Base-by-base conservation (phyloP, 805 yeast genomes). In the Cyberlindnera galapagoensis region DNA sequence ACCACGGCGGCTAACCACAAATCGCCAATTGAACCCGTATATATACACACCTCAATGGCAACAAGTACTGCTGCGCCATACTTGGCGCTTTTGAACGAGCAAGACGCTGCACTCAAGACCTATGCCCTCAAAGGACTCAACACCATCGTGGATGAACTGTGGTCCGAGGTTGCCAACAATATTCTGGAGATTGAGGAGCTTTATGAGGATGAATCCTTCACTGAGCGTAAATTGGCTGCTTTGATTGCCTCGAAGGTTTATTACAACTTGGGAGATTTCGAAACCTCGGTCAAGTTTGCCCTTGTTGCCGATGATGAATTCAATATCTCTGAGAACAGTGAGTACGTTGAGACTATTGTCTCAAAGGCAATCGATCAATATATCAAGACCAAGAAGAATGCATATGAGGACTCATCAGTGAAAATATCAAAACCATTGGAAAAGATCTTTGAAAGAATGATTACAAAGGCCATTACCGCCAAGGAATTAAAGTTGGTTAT, bases 101-200 rank as follows among this genome's bases (percentile, higher is more conserved):
- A 76, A 7, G 97, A 92, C 56, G 62, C 71, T 30, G 60, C 70
- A 32, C 73, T 92, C 45, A 88, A 86, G 57, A 67, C 80, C 21
- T 84, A 85, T 54, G 98, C 97, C 13, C 70, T 92, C 52, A 65
- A 79, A 35, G 78, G 94, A 13, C 73, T 92, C 44, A 83, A 87
- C 54, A 71, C 64, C 18, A 72, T 82, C 31, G 96, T 86, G 31
- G 95, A 87, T 62, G 88, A 85, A 58, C 69, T 86, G 38, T 92
- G 98, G 98, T 86, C 98, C 3, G 97, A 92, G 64, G 83, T 92
- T 36, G 94, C 98, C 36, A 92, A 92, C 61, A 78, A 73, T 51
- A 74, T 92, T 40, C 67, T 84, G 18, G 87, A 83, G 34, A 82
- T 92, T 50, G 98, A 92, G 62, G 94, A 86, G 43, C 65, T 92